phyloP scores from a whole-genome alignment of 2,329 filamentous ascomycete species.

The Talaromyces sp. region DNA sequence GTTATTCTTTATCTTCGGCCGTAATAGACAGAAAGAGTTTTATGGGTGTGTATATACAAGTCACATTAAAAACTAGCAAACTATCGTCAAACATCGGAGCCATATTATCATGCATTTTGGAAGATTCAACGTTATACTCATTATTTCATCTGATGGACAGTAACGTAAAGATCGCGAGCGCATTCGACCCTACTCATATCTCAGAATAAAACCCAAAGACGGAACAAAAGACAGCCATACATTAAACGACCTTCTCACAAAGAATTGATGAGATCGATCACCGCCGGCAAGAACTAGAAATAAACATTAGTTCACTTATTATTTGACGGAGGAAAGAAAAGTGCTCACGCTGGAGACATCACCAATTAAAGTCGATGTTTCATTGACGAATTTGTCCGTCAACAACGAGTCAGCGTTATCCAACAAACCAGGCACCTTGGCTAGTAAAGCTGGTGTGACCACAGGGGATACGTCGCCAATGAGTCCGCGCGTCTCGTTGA shows the following conservation, averaged over 20 bases:
- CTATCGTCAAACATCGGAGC: not conserved
- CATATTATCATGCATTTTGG: not conserved
- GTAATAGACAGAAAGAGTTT: not conserved
- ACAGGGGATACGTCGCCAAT: conserved; percentile 19
- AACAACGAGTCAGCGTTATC: conserved; percentile 25
- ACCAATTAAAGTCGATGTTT: conserved; percentile 18
- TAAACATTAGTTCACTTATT: conserved; percentile 10
- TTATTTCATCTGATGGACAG: not conserved
- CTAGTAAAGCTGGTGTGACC: conserved; percentile 21
- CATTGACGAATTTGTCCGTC: conserved; percentile 26
- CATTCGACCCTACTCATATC: not conserved
- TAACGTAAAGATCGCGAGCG: not conserved
- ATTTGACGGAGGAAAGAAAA: not conserved
- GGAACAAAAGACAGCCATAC: not conserved
- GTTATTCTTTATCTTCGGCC: not conserved
- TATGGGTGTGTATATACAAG: not conserved
- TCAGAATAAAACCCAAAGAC: not conserved
- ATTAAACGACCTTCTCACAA: conserved; percentile 17
- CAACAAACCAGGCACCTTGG: conserved; percentile 18
- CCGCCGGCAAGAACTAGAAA: conserved; percentile 23
- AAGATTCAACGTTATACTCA: not conserved
- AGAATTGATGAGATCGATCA: conserved; percentile 24
- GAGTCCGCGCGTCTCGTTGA: conserved; percentile 19
- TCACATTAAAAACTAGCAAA: not conserved
- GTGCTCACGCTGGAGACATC: conserved; percentile 23